These are phyloP conservation scores for Melastoma malabathricum DNA, from an alignment of 345 rosid species.

Conservation along the genomic window DNA sequence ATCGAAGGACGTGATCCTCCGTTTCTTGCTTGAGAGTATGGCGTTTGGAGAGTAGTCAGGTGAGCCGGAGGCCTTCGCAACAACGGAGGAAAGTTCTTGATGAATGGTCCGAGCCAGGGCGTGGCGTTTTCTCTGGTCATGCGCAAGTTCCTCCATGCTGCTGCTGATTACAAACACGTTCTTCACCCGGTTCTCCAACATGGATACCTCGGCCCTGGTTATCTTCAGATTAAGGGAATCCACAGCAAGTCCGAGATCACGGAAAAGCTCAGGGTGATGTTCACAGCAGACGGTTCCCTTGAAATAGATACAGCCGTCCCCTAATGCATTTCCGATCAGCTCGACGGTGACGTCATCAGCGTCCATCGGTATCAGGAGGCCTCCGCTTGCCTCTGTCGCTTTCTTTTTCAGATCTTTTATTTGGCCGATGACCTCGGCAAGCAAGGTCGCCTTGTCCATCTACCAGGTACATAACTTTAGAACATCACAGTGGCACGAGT, in stretches of 20 bases:
- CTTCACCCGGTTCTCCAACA: slow-evolving; percentile 37
- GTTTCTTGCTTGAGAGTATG: slow-evolving; percentile 27
- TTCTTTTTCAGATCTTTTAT: slow-evolving; percentile 37
- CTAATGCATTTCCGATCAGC: slow-evolving; percentile 7
- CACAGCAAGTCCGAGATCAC: slow-evolving; percentile 35
- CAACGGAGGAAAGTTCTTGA: slow-evolving; percentile 23
- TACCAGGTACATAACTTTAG: background rate
- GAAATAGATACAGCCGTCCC: slow-evolving; percentile 16
- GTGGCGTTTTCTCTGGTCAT: slow-evolving; percentile 3
- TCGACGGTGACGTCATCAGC: slow-evolving; percentile 43
- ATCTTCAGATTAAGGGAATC: slow-evolving; percentile 30
- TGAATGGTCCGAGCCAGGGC: slow-evolving; percentile 19
- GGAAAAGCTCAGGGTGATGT: slow-evolving; percentile 35
- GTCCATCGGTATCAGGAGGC: slow-evolving; percentile 39
- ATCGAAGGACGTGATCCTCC: slow-evolving; percentile 22
- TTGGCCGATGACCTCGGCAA: slow-evolving; percentile 42
- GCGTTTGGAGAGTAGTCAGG: slow-evolving; percentile 24
- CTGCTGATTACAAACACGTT: slow-evolving; percentile 25
- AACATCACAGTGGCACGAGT: background rate
- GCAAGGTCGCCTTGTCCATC: slow-evolving; percentile 78
- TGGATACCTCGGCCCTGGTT: slow-evolving; percentile 36
- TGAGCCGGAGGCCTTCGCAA: slow-evolving; percentile 26
- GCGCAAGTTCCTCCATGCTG: slow-evolving; percentile 8
- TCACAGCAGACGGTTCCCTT: slow-evolving; percentile 47
- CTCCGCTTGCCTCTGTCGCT: slow-evolving; percentile 31